A percentile compares a stretch with the other conserved stretches of the same genome.
These are phyloP conservation scores for Antitrichia curtipendula DNA, from an alignment of 225 moss, liverwort and hornwort genomes.

Conservation along the genomic window DNA sequence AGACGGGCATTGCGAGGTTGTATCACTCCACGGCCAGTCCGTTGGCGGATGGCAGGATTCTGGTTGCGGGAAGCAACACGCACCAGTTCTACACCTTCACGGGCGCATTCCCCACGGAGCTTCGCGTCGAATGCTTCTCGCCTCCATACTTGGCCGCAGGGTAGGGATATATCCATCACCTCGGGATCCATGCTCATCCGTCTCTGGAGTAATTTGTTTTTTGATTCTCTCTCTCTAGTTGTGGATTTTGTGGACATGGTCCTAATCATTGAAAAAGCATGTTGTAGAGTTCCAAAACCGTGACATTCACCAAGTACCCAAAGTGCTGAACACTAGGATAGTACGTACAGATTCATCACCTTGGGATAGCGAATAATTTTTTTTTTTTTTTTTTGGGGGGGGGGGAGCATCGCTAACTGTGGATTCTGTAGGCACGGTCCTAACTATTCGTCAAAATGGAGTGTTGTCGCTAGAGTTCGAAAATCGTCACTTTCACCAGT, in stretches of 20 bases:
- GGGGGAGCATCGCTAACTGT: neutral
- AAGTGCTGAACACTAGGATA: neutral
- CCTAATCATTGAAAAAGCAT: neutral
- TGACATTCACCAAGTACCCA: too few species aligned
- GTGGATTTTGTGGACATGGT: neutral
- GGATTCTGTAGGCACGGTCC: neutral
- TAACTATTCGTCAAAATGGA: neutral
- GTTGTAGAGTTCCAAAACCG: neutral
- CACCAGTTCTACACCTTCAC: slow-evolving; percentile 26
- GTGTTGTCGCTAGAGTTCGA: neutral
- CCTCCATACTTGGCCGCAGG: slow-evolving; percentile 9
- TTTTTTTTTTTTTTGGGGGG: too few species aligned
- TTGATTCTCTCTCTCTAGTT: too few species aligned
- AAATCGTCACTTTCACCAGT: neutral
- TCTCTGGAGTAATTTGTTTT: neutral
- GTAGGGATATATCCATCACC: neutral
- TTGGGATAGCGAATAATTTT: neutral
- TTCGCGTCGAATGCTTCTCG: slow-evolving; percentile 21
- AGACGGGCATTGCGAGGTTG: slow-evolving; percentile 1
- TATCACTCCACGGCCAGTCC: slow-evolving; percentile 21
- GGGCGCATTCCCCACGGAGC: slow-evolving; percentile 16
- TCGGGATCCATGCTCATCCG: neutral
- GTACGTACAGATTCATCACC: neutral
- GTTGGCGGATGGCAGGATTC: slow-evolving; percentile 6
- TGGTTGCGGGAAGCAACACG: slow-evolving; percentile 21